These are phyloP conservation scores for Russula sp. DNA, from an alignment of 768 basidiomycete species.

Conservation along the genomic window DNA sequence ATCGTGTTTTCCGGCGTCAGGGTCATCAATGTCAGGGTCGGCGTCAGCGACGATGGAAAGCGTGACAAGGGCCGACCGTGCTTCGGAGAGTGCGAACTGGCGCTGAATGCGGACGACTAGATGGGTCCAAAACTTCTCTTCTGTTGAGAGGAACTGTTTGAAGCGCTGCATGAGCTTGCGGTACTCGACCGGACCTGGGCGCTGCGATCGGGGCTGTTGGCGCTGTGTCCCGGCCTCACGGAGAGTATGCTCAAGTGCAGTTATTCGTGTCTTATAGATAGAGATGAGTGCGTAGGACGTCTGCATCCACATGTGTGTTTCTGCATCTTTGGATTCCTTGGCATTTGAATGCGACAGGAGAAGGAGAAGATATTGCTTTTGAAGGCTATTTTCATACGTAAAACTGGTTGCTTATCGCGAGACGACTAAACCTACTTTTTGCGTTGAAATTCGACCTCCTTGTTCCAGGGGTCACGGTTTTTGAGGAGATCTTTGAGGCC, in stretches of 20 bases:
- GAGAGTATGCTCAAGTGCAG: slow-evolving; percentile 44
- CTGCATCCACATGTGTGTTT: slow-evolving; percentile 87
- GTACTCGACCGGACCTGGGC: slow-evolving; percentile 66
- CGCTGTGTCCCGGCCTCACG: slow-evolving; percentile 27
- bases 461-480: slow-evolving; percentile 71
- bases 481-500: slow-evolving; percentile 70
- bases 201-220: slow-evolving; percentile 33
- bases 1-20: slow-evolving; percentile 38
- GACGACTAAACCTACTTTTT: slow-evolving; percentile 56
- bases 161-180: slow-evolving; percentile 85
- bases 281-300: slow-evolving; percentile 83
- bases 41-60: slow-evolving; percentile 46
- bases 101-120: slow-evolving; percentile 69
- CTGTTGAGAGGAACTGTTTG: slow-evolving; percentile 79
- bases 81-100: slow-evolving; percentile 63
- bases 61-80: slow-evolving; percentile 44
- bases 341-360: slow-evolving; percentile 63
- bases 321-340: slow-evolving; percentile 69
- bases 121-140: slow-evolving; percentile 88
- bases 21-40: slow-evolving; percentile 28
- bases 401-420: slow-evolving; percentile 18
- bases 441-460: slow-evolving; percentile 78
- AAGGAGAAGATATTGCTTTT: slow-evolving; percentile 60
- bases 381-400: slow-evolving; percentile 40
- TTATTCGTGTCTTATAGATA: slow-evolving; percentile 70